Conservation (phyloP, 2,329 filamentous ascomycete species). For the Stachybotrys echinatus region DNA sequence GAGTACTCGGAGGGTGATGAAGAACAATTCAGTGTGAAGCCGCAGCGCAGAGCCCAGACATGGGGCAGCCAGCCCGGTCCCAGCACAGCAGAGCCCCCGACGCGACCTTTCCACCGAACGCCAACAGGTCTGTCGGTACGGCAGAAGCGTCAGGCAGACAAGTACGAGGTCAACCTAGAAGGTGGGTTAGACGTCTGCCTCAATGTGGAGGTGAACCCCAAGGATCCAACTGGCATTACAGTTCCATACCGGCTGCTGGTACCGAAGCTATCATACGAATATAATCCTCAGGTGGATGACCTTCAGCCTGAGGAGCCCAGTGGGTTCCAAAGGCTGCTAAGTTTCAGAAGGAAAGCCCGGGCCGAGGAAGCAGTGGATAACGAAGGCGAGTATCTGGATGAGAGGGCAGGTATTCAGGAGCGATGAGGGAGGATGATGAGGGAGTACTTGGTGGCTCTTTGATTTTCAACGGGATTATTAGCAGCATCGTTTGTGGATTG, state of each 20-base stretch:
- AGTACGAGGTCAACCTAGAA: slow-evolving; percentile 66
- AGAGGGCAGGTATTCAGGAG: not conserved
- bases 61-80: slow-evolving; percentile 18
- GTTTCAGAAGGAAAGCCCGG: slow-evolving; percentile 32
- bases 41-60: slow-evolving; percentile 24
- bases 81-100: slow-evolving; percentile 14
- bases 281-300: slow-evolving; percentile 26
- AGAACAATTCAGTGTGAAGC: slow-evolving; percentile 45
- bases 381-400: slow-evolving; percentile 1
- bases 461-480: no score
- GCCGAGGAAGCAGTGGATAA: slow-evolving; percentile 8
- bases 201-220: slow-evolving; percentile 82
- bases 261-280: slow-evolving; percentile 65
- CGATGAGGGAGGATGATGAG: not conserved
- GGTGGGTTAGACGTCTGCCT: slow-evolving; percentile 81
- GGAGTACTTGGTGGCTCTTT: no score
- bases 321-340: slow-evolving; percentile 40
- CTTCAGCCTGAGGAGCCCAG: slow-evolving; percentile 20
- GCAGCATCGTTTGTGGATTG: no score
- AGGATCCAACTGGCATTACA: slow-evolving; percentile 83
- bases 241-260: slow-evolving; percentile 82
- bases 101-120: slow-evolving; percentile 56
- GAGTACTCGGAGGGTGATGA: slow-evolving; percentile 55
- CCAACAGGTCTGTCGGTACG: slow-evolving; percentile 64
- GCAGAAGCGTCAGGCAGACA: slow-evolving; percentile 49